Evolutionary conservation across 805 yeast genomes (phyloP), one percentile per base, ranked within the genome.

Genomic region (Trichomonascus vanleenenianus): DNA sequence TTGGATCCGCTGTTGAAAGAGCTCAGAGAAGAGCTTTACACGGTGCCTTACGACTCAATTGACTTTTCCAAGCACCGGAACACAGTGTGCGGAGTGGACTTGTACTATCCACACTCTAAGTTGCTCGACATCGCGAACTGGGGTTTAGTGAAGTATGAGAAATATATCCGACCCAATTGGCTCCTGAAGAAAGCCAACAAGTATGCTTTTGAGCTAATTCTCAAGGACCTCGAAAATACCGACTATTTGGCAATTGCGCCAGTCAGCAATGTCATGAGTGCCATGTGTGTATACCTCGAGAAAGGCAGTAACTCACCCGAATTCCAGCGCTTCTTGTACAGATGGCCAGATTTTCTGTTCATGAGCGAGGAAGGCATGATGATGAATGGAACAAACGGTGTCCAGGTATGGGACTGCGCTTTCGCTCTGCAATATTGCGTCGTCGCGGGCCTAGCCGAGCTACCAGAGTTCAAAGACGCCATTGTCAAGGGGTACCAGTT

Each of bases 301-400:
- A 85, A 85, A 58, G 97, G 97, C 1, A 56, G 61, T 1, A 73
- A 80, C 2, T 82, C 95, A 0, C 65, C 65, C 1, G 73, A 73
- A 9, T 89, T 85, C 63, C 56, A 71, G 43, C 66, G 70, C 18
- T 72, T 81, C 27, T 61, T 74, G 39, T 71, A 67, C 14, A 70
- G 93, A 48, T 78, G 85, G 68, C 74, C 79, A 33, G 97, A 93
- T 56, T 80, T 79, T 32, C 56, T 87, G 43, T 88, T 85, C 64
- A 82, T 83, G 66, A 94, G 96, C 0, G 84, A 88, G 0, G 84
- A 83, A 59, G 99, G 99, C 3, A 74, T 93, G 79, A 77, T 91
- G 2, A 83, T 86, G 46, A 86, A 84, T 85, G 99, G 99, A 2
- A 93, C 99, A 0, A 93, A 93, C 63, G 99, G 99, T 19, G 86